A percentile compares a stretch with the other conserved stretches of the same genome.
phyloP scores from a whole-genome alignment of 1,139 yeast genomes.

The Protomyces arabidopsidicola region DNA sequence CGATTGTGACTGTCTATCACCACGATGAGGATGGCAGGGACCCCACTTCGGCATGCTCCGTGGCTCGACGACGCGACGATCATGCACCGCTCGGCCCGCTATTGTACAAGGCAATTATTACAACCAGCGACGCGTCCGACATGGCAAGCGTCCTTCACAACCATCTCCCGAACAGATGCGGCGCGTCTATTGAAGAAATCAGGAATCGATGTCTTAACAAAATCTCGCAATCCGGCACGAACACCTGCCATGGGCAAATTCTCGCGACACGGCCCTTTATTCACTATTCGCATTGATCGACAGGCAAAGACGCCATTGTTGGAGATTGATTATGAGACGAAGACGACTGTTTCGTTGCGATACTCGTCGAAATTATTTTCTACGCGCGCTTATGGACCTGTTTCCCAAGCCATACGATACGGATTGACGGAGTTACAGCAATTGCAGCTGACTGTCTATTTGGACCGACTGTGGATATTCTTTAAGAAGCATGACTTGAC shows the following conservation, averaged over 20 bases:
- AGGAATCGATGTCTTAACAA: not conserved
- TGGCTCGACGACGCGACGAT: not conserved
- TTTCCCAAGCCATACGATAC: constrained; percentile 1
- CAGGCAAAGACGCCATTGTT: not conserved
- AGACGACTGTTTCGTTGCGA: not conserved
- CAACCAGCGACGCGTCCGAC: no score
- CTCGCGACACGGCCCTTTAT: constrained; percentile 9
- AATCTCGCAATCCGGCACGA: not conserved
- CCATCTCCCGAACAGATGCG: not conserved
- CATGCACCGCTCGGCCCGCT: no score
- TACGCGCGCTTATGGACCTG: not conserved
- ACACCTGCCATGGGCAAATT: not conserved
- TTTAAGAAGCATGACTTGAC: constrained; percentile 10
- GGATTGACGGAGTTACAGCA: constrained; percentile 5
- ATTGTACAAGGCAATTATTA: no score
- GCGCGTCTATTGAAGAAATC: constrained; percentile 8
- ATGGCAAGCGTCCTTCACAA: not conserved
- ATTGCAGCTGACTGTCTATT: constrained; percentile 1
- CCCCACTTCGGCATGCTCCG: not conserved
- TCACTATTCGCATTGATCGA: constrained; percentile 2
- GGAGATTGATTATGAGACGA: constrained; percentile 5
- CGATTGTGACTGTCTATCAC: not conserved
- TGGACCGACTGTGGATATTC: constrained; percentile 5
- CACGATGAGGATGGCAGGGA: not conserved
- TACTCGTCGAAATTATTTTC: not conserved